Evolutionary conservation across 139 green algal genomes (phyloP), one percentile per base, ranked within the genome.

Genomic region (Chlamydomonas asymmetrica): DNA sequence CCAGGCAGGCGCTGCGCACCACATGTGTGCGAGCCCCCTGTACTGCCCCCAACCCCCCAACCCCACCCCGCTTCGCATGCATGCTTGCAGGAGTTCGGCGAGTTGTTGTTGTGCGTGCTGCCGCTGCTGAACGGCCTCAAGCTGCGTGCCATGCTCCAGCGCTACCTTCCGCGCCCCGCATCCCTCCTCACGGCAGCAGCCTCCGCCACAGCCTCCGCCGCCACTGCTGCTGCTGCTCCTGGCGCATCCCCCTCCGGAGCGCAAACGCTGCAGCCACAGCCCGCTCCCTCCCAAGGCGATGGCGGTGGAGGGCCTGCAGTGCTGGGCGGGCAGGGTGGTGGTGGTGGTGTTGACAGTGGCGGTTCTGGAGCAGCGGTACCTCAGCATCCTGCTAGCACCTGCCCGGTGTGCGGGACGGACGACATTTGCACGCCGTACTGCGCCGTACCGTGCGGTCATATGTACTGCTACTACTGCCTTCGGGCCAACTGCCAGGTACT

Each of bases 391-490:
- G n/a, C 50, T 4, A 72, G 75, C 27, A 61, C 72, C 18, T 90
- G 83, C 66, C 77, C 76, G 7, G 73, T 93, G n/a, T 97, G 90
- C 71, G 71, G 78, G 27, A 49, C 60, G 4, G 40, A 49, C 1
- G 80, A 92, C 3, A 80, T 92, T 18, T 68, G 88, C 13, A 60
- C 82, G 37, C 87, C 91, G 0, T 92, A 81, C 52, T 57, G 71
- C 4, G 93, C 94, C 7, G n/a, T 90, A n/a, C 94, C 94, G 0
- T 98, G 94, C 84, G 34, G 71, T 18, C 92, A 98, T 68, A 25
- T 76, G 3, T 97, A 92, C 77, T 98, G 94, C 74, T 98, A 98
- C 84, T 98, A 95, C 67, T 98, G 94, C 80, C 72, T 97, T 48
- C 54, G 84, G 0, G 65, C 76, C 22, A 63, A 85, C 56, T 87